phyloP scores from a whole-genome alignment of 768 basidiomycete species.

The Fomitopsis serialis region DNA sequence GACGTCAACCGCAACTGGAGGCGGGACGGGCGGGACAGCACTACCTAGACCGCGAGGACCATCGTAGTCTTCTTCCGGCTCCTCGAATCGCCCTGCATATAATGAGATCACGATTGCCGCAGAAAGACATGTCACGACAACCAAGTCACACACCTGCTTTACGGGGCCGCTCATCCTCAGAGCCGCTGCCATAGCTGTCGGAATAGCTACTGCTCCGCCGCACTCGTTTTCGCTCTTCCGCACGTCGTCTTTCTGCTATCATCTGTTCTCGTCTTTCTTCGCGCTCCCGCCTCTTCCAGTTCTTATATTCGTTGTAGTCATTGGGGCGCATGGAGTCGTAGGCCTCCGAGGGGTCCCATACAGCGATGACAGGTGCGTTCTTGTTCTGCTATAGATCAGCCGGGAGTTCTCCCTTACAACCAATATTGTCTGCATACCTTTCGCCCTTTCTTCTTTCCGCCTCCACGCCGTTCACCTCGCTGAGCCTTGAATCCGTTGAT shows the following conservation, averaged over 20 bases:
- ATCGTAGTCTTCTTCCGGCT: conserved; percentile 47
- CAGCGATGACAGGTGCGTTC: conserved; percentile 40
- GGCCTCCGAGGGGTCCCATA: conserved; percentile 76
- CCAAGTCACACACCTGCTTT: conserved; percentile 62
- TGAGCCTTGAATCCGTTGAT: conserved; percentile 74
- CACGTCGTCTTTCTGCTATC: conserved; percentile 29
- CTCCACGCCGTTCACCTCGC: conserved; percentile 48
- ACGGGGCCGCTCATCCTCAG: conserved; percentile 60
- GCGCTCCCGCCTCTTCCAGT: conserved; percentile 71
- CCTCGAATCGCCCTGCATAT: conserved; percentile 19
- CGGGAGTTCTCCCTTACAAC: conserved; percentile 1
- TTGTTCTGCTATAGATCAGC: conserved; percentile 44
- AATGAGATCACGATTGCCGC: too few species aligned
- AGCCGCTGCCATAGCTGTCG: conserved; percentile 56
- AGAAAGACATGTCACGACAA: too few species aligned
- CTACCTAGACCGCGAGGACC: conserved; percentile 25
- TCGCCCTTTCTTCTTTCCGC: conserved; percentile 42
- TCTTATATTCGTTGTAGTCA: conserved; percentile 84
- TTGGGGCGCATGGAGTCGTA: conserved; percentile 85
- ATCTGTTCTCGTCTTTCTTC: conserved; percentile 67
- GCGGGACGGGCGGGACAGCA: conserved; percentile 8
- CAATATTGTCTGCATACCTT: conserved; percentile 42
- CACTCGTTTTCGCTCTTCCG: conserved; percentile 48
- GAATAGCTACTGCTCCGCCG: conserved; percentile 52
- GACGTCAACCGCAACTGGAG: conserved; percentile 36